Conservation (phyloP, 176 grass and related monocot species). For the Neostapfia colusana region DNA sequence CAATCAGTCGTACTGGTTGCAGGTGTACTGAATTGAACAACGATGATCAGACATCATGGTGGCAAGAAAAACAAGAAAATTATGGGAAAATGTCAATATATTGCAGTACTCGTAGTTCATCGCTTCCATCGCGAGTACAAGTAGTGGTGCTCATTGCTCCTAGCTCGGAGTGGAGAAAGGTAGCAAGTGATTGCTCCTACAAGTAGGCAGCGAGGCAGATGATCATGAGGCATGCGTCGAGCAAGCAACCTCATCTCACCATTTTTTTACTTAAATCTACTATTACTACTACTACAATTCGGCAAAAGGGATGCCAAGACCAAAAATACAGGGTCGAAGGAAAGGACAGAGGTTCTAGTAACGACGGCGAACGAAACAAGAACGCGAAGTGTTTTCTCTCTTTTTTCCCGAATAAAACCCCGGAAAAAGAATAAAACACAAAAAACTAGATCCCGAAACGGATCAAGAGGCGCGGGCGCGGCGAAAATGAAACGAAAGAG, state of each 20-base stretch:
- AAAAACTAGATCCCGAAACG: slow-evolving; percentile 55
- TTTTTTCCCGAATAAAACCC: slow-evolving; percentile 53
- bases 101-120: neutral
- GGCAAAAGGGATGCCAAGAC: slow-evolving; percentile 19
- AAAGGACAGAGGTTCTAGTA: neutral
- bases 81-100: slow-evolving; percentile 7
- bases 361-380: neutral
- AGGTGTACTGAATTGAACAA: neutral
- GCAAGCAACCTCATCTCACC: slow-evolving; percentile 8
- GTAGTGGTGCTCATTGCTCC: neutral
- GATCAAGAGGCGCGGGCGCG: slow-evolving; percentile 45
- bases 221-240: neutral
- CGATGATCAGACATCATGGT: too few species aligned
- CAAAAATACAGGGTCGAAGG: slow-evolving; percentile 50
- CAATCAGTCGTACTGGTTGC: neutral
- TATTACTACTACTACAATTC: too few species aligned
- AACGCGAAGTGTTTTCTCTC: slow-evolving; percentile 36
- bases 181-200: too few species aligned
- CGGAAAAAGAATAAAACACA: slow-evolving; percentile 53
- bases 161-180: too few species aligned
- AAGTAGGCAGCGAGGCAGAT: too few species aligned
- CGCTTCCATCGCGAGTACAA: slow-evolving; percentile 3
- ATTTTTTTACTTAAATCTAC: slow-evolving; percentile 21
- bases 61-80: neutral
- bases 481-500: slow-evolving; percentile 25